phyloP scores from a whole-genome alignment of 768 basidiomycete genomes.

The Rhodotorula toruloides region DNA sequence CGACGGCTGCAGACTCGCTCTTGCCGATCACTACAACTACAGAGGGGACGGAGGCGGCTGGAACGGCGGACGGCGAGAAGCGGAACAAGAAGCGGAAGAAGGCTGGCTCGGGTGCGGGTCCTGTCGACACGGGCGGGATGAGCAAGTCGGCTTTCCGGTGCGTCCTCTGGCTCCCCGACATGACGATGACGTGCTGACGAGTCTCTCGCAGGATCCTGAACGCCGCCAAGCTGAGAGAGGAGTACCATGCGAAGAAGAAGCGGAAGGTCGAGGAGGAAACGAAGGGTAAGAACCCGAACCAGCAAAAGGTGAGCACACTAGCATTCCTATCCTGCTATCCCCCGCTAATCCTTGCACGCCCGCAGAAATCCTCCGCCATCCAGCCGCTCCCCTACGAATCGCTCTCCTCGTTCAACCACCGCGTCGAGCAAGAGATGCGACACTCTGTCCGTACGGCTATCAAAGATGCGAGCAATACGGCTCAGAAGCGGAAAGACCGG shows the following conservation, averaged over 20 bases:
- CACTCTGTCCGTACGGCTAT: conserved; percentile 25
- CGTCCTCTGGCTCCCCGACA: background rate
- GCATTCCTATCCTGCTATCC: background rate
- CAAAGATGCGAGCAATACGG: conserved; percentile 14
- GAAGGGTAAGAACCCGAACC: conserved; percentile 12
- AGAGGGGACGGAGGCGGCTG: background rate
- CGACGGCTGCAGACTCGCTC: conserved; percentile 26
- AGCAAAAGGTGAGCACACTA: conserved; percentile 3
- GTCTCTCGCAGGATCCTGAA: conserved; percentile 32
- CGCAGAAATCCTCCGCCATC: conserved; percentile 6
- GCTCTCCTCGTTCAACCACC: conserved; percentile 36
- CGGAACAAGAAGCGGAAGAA: conserved; percentile 34
- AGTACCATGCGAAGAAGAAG: conserved; percentile 33
- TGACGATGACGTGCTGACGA: no score
- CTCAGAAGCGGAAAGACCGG: conserved; percentile 29
- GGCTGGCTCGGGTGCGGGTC: background rate
- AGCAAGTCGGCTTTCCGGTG: conserved; percentile 33
- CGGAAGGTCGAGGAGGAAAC: conserved; percentile 31
- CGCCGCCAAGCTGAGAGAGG: conserved; percentile 28
- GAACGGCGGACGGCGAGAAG: background rate
- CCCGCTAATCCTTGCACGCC: background rate
- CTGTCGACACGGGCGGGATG: conserved; percentile 4
- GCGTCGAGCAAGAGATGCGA: conserved; percentile 37
- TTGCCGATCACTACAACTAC: conserved; percentile 12
- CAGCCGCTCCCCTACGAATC: conserved; percentile 34